Percentiles rank a stretch among this genome's conserved stretches.
Evolutionary conservation across 1,284 basidiomycete genomes (phyloP).

Genomic region (Cyathus olla): DNA sequence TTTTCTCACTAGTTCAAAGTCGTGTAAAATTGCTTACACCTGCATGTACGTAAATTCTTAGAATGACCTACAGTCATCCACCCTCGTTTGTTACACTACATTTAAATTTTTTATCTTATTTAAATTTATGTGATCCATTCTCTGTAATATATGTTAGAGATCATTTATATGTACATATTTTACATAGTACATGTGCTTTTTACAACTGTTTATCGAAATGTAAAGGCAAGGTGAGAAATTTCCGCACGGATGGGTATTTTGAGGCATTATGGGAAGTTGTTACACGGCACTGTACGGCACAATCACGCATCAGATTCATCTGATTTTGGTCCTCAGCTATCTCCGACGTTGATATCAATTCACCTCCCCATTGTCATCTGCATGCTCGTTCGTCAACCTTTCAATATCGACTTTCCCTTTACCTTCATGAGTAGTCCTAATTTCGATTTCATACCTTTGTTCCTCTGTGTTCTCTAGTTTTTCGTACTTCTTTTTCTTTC

Average conservation of each 20-base stretch:
- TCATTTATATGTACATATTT: neutral
- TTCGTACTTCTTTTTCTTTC: no score
- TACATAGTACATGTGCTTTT: neutral
- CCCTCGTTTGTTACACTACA: no score
- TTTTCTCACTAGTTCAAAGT: no score
- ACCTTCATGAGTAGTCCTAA: neutral
- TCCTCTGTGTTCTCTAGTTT: no score
- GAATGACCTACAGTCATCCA: no score
- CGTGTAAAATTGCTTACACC: no score
- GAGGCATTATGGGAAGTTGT: neutral
- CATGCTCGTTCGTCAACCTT: neutral
- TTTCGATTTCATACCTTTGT: slow-evolving; percentile 18
- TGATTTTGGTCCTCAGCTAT: neutral
- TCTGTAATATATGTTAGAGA: no score
- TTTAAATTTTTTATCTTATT: no score
- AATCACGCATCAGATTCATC: neutral
- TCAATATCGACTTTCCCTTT: slow-evolving; percentile 6
- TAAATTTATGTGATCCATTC: no score
- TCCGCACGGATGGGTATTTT: neutral
- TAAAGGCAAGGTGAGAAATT: neutral
- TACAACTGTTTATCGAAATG: neutral
- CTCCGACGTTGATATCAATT: neutral
- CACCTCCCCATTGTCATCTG: neutral
- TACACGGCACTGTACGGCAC: neutral
- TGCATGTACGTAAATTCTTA: no score